Evolutionary conservation across 1,139 yeast genomes (phyloP), one percentile per base, ranked within the genome.

Genomic region (Kodamaea anthophila): DNA sequence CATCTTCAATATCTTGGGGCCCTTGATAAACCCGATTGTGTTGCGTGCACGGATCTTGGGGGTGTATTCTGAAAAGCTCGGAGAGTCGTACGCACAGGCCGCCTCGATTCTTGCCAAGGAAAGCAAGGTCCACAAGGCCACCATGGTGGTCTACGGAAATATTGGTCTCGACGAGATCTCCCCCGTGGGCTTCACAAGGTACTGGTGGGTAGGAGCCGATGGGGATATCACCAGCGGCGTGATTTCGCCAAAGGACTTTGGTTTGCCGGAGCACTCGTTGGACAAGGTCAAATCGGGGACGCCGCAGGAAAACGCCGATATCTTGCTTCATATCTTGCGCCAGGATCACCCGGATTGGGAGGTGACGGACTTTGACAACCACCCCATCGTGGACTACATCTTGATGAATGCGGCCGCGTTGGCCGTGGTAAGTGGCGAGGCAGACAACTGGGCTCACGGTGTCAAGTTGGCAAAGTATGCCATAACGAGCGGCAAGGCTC

Each of bases 131-230:
- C 71, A 64, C 32, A 66, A 67, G 26, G 62, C 70, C 42, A 81
- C 94, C 2, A 72, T 87, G 76, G 84, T 91, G 20, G 98, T 91
- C 10, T 88, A 81, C 75, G 98, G 98, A 9, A 77, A 78, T 30
- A 74, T 85, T 30, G 95, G 96, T 0, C 64, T 91, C 19, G 98
- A 91, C 49, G 98, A 91, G 54, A 83, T 91, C 21, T 81, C 96
- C 1, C 96, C 96, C 1, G 74, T 80, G 24, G 97, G 96, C 0
- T 55, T 62, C 34, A 80, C 96, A 5, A 72, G 74, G 35, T 75
- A 81, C 39, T 91, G 98, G 98, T 62, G 69, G 34, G 73, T 83
- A 9, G 74, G 70, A 39, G 61, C 46, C 13, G 44, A 74, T 30
- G 69, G 67, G 1, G 49, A 54, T 1, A 69, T 69, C 20, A 41